phyloP scores from a whole-genome alignment of 768 basidiomycete species.

The Tylopilus rubrobrunneus region DNA sequence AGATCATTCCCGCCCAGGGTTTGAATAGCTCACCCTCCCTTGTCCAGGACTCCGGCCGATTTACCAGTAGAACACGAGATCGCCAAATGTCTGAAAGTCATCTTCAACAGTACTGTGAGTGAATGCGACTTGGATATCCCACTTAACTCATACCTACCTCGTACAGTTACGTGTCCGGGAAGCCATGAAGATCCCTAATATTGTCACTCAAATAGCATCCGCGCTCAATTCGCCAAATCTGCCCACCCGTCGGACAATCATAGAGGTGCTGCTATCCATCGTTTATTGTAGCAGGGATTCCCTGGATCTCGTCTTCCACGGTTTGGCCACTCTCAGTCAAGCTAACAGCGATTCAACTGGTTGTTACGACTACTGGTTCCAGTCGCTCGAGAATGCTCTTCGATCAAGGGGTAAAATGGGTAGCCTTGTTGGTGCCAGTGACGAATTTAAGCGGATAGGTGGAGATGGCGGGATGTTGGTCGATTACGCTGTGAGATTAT shows the following conservation, averaged over 20 bases:
- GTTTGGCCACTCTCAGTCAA: slow-evolving; percentile 68
- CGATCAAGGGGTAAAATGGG: slow-evolving; percentile 92
- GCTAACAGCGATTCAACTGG: slow-evolving; percentile 55
- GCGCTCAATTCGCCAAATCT: slow-evolving; percentile 81
- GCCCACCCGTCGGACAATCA: slow-evolving; percentile 68
- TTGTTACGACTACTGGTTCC: slow-evolving; percentile 88
- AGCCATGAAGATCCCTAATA: slow-evolving; percentile 64
- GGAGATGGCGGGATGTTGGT: slow-evolving; percentile 66
- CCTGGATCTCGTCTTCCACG: slow-evolving; percentile 66
- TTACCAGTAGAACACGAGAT: slow-evolving; percentile 80
- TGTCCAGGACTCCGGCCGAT: slow-evolving; percentile 42
- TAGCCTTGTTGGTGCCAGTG: slow-evolving; percentile 90
- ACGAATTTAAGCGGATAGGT: slow-evolving; percentile 71
- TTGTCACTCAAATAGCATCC: slow-evolving; percentile 76
- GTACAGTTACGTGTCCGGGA: slow-evolving; percentile 63
- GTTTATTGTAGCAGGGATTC: slow-evolving; percentile 62
- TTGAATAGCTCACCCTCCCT: slow-evolving; percentile 2
- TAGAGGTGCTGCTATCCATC: slow-evolving; percentile 76
- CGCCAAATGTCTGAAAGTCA: slow-evolving; percentile 79
- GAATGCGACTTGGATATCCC: background rate
- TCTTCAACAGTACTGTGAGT: slow-evolving; percentile 65
- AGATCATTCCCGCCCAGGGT: slow-evolving; percentile 3
- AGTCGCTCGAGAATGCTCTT: slow-evolving; percentile 68
- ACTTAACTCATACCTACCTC: slow-evolving; percentile 7
- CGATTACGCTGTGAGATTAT: slow-evolving; percentile 75